phyloP scores from a whole-genome alignment of 1,284 basidiomycete species.

The Earliella scabrosa region DNA sequence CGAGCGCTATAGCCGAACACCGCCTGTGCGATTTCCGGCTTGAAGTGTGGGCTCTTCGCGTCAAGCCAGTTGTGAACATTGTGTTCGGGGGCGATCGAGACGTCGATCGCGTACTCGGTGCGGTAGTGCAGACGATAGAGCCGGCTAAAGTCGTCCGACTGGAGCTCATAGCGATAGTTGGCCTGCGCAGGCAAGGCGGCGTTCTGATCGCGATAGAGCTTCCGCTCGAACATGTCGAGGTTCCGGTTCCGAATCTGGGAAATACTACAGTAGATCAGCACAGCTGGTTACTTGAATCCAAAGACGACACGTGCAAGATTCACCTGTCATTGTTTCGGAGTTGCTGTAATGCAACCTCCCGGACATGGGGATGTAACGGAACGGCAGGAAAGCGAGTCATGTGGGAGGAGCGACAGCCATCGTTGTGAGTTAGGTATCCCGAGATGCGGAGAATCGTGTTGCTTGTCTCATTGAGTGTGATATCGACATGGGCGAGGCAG shows the following conservation, averaged over 20 bases:
- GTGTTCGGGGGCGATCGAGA: constrained; percentile 19
- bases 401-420: constrained; percentile 23
- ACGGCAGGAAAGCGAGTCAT: constrained; percentile 31
- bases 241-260: not conserved
- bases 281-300: too few relatives aligned
- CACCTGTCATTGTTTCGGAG: not conserved
- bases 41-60: constrained; percentile 20
- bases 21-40: constrained; percentile 25
- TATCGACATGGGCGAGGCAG: constrained; percentile 40
- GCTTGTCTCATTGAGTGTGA: constrained; percentile 24
- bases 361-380: constrained; percentile 37
- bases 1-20: constrained; percentile 35
- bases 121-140: constrained; percentile 27
- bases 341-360: constrained; percentile 29
- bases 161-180: constrained; percentile 18
- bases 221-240: not conserved
- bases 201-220: not conserved
- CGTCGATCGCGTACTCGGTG: constrained; percentile 27
- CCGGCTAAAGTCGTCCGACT: constrained; percentile 22
- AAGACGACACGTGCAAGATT: not conserved
- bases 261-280: too few relatives aligned
- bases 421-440: constrained; percentile 11
- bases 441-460: not conserved
- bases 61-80: constrained; percentile 32
- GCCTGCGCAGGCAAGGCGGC: not conserved